Evolutionary conservation across 2,329 filamentous ascomycete genomes (phyloP).

Genomic region (Pseudopithomyces chartarum): DNA sequence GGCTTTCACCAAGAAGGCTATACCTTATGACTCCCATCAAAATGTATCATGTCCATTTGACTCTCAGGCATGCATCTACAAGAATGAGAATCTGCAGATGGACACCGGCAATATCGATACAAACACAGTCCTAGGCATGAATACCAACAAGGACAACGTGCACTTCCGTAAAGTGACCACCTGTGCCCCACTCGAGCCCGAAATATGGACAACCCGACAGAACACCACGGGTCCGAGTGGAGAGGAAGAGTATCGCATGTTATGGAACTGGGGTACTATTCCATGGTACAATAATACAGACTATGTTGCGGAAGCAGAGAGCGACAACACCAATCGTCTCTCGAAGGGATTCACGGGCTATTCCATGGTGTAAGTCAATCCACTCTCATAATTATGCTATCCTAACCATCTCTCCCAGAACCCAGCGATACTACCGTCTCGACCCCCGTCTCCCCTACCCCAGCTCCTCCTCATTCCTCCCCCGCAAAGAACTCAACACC

Average conservation of each 20-base stretch:
- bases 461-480: constrained; percentile 8
- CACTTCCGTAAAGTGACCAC: constrained; percentile 9
- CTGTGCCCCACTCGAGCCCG: constrained; percentile 8
- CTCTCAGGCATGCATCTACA: constrained; percentile 2
- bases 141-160: constrained; percentile 8
- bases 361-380: constrained; percentile 3
- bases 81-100: constrained; percentile 7
- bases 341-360: neutral
- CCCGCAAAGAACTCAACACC: constrained; percentile 9
- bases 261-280: constrained; percentile 8
- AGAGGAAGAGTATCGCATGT: neutral
- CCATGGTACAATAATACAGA: constrained; percentile 1
- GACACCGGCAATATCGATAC: constrained; percentile 14
- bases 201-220: constrained; percentile 5
- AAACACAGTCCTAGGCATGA: constrained; percentile 4
- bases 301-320: constrained; percentile 4
- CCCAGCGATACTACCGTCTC: constrained; percentile 1
- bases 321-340: neutral
- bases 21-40: constrained; percentile 1
- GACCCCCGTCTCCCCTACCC: constrained; percentile 4
- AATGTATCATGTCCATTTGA: constrained; percentile 13
- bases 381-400: neutral
- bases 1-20: constrained; percentile 6
- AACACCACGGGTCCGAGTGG: constrained; percentile 4
- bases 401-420: neutral